Conservation (phyloP, 208 protist species). For the Trypanosoma platydactyli region DNA sequence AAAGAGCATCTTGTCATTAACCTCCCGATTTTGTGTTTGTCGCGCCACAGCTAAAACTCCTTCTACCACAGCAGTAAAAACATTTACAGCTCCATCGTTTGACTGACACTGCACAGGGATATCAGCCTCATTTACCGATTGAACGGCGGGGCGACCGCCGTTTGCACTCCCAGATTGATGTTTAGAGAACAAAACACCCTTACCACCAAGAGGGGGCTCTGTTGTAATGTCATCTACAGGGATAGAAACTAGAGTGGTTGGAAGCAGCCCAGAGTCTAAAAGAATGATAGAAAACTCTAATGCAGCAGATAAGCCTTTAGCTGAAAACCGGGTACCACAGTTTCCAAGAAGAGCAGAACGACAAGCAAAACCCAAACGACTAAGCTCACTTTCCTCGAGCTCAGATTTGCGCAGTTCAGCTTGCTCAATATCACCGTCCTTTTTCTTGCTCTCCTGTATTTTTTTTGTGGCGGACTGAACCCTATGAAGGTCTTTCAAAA, state of each 20-base stretch:
- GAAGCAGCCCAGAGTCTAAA: conserved; percentile 57
- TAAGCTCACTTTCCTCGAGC: conserved; percentile 26
- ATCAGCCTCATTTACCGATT: not conserved
- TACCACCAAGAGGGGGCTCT: conserved; percentile 17
- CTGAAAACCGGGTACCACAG: conserved; percentile 29
- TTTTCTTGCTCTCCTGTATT: conserved; percentile 3
- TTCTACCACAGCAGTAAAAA: conserved; percentile 63
- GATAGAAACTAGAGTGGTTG: conserved; percentile 32
- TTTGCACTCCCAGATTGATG: conserved; percentile 37
- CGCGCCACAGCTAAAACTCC: conserved; percentile 47
- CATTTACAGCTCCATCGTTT: conserved; percentile 32
- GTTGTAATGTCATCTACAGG: conserved; percentile 33
- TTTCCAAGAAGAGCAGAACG: conserved; percentile 46
- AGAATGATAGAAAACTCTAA: conserved; percentile 63
- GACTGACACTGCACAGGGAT: conserved; percentile 2
- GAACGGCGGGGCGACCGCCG: not conserved
- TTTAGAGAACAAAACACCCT: conserved; percentile 67
- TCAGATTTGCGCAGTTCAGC: conserved; percentile 12
- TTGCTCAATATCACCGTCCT: too few relatives aligned
- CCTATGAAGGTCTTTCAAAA: conserved; percentile 11
- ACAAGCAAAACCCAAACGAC: conserved; percentile 50
- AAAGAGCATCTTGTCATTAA: conserved; percentile 57
- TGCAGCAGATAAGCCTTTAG: conserved; percentile 37
- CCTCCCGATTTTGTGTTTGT: conserved; percentile 39
- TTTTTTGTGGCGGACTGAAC: conserved; percentile 4